phyloP scores from a whole-genome alignment of 345 rosid species.

The Salix viminalis region DNA sequence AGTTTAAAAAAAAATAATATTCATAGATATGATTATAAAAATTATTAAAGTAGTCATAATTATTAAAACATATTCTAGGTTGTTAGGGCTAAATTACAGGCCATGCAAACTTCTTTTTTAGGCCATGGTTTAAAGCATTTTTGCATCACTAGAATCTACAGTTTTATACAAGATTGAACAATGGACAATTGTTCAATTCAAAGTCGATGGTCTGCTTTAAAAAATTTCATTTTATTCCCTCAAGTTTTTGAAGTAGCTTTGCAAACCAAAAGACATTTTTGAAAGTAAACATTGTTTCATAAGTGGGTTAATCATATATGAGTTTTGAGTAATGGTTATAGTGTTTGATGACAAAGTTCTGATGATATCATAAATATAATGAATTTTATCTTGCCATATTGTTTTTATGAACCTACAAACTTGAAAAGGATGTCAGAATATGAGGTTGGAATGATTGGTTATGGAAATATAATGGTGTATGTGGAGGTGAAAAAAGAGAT shows the following conservation, averaged over 20 bases:
- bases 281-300: neutral
- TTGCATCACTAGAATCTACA: neutral
- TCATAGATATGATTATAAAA: no score
- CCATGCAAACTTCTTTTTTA: neutral
- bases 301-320: neutral
- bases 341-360: neutral
- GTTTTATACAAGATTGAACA: neutral
- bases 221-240: neutral
- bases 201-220: neutral
- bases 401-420: neutral
- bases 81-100: neutral
- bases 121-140: neutral
- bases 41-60: no score
- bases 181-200: neutral
- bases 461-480: neutral
- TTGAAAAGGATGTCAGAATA: neutral
- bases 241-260: neutral
- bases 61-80: neutral
- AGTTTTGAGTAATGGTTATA: neutral
- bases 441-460: neutral
- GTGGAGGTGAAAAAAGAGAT: neutral
- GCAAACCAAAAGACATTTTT: neutral
- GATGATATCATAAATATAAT: neutral
- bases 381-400: neutral
- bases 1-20: no score